Base-by-base conservation (phyloP, 2,329 filamentous ascomycete genomes). In the Pestalotiopsis sp. region DNA sequence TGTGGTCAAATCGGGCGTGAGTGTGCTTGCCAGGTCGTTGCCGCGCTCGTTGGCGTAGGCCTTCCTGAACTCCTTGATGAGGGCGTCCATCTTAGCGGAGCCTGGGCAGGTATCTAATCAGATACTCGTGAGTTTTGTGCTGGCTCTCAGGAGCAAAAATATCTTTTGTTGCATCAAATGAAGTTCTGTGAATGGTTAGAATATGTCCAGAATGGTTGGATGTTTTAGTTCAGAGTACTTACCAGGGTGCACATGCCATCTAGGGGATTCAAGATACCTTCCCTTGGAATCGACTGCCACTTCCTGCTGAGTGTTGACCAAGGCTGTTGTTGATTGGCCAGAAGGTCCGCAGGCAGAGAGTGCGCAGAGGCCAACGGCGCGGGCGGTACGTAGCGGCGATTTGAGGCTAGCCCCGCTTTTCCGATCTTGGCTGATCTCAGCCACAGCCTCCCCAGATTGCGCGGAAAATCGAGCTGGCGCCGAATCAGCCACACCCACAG, bases 1-100 rank as follows among this genome's bases (percentile, higher is more conserved):
- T 61, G 87, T 75, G 3, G 92, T 88, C 63, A 92, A 80, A 69
- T 92, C 85, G 45, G 95, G 95, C 14, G 88, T 91, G 69, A 98
- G 83, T 11, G 92, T 92, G 69, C 88, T 87, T 23, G 94, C 92
- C 49, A 98, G 87, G 63, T 86, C 85, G 75, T 92, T 91, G 70
- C 94, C 94, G 77, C 93, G 89, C 68, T 86, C 85, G 38, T 82
- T 80, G 62, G 83, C 80, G 75, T 94, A 87, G 52, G 93, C 93
- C 68, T 87, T 82, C 67, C 88, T 89, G 78, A 97, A 97, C 69
- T 93, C 89, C 57, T 85, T 82, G 75, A 97, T 92, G 65, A 96
- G 83, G 66, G 85, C 82, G 76, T 95, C 90, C 94, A 97, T 95
- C 67, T 72, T 80, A 14, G 52, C 13, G 52, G 27, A 60, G 31